These are phyloP conservation scores for Aspergillus phoenicis DNA, from an alignment of 2,329 filamentous ascomycete species.

Conservation along the genomic window DNA sequence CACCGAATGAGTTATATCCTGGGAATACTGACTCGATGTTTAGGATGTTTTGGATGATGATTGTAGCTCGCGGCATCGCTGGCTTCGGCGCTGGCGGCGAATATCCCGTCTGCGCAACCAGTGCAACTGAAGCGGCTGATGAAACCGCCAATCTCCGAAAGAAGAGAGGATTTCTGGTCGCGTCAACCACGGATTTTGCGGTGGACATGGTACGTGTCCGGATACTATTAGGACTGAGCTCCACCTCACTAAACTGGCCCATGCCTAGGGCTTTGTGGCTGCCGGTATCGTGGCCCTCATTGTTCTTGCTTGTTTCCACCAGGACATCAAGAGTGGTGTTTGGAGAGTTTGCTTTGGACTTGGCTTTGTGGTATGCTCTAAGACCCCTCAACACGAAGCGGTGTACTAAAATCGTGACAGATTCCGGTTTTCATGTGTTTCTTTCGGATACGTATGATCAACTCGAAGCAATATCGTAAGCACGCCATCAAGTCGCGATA, in stretches of 20 bases:
- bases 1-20: not conserved
- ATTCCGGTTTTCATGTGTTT: constrained; percentile 55
- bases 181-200: constrained; percentile 29
- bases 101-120: constrained; percentile 34
- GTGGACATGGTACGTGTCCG: constrained; percentile 24
- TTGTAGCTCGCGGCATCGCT: constrained; percentile 35
- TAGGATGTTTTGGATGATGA: constrained; percentile 55
- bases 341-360: constrained; percentile 56
- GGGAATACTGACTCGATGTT: not conserved
- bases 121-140: constrained; percentile 31
- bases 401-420: constrained; percentile 11
- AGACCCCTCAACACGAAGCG: not conserved
- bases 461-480: constrained; percentile 54
- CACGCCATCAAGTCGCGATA: constrained; percentile 50
- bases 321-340: constrained; percentile 35
- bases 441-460: constrained; percentile 56
- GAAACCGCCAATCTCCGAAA: constrained; percentile 25
- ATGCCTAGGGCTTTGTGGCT: constrained; percentile 26
- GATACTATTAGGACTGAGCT: not conserved
- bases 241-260: not conserved
- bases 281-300: constrained; percentile 30
- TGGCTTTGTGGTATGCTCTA: constrained; percentile 42
- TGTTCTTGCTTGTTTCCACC: constrained; percentile 27
- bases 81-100: constrained; percentile 47
- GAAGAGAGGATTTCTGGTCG: constrained; percentile 30